These are phyloP conservation scores for Suillus plorans DNA, from an alignment of 768 basidiomycete species.

Conservation along the genomic window DNA sequence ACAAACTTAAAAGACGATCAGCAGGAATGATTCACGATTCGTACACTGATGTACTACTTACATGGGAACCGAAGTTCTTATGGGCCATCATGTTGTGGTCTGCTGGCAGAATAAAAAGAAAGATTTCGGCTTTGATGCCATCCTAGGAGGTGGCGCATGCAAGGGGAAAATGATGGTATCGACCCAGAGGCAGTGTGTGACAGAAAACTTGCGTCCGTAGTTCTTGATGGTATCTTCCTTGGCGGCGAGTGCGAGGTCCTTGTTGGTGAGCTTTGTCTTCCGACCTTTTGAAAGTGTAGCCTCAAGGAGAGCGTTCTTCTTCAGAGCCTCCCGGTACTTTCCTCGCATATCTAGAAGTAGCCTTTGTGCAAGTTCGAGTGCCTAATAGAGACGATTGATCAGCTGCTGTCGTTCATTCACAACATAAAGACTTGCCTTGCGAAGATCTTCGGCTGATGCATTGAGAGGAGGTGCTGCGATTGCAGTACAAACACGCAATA, in stretches of 20 bases:
- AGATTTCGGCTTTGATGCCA: no score
- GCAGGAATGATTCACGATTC: no score
- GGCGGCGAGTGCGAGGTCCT: neutral
- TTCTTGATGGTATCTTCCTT: neutral
- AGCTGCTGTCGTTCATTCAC: neutral
- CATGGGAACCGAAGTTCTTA: no score
- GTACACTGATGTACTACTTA: no score
- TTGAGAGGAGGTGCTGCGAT: neutral
- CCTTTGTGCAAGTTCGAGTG: neutral
- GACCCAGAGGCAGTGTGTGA: neutral
- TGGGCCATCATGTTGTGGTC: no score
- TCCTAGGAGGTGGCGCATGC: no score
- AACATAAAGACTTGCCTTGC: neutral
- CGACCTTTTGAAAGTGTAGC: neutral
- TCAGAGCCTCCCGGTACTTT: neutral
- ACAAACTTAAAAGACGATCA: constrained; percentile 3
- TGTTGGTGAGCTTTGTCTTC: neutral
- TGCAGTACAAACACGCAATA: no score
- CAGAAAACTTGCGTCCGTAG: neutral
- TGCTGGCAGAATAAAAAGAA: no score
- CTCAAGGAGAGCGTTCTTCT: neutral
- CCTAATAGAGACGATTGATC: neutral
- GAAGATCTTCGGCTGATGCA: neutral
- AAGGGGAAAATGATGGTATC: neutral
- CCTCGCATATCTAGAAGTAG: neutral